These are phyloP conservation scores for Lotus japonicus DNA, from an alignment of 306 rosid genomes.

Conservation along the genomic window DNA sequence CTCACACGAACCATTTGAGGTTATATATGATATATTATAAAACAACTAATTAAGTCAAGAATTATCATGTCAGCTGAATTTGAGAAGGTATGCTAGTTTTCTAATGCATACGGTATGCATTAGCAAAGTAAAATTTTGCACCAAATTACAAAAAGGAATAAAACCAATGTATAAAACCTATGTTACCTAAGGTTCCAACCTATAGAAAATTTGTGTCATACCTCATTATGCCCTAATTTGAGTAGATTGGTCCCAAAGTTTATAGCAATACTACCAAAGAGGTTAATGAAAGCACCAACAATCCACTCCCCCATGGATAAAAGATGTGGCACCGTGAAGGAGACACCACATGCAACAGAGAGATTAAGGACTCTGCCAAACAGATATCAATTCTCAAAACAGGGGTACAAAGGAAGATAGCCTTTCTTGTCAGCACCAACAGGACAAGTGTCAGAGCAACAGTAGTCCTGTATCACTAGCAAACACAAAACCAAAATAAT, in stretches of 20 bases:
- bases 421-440: neutral
- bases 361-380: conserved; percentile 14
- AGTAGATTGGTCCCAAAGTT: conserved; percentile 97
- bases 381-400: conserved; percentile 14
- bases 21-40: neutral
- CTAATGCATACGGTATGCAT: no score
- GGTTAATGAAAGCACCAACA: conserved; percentile 94
- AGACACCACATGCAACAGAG: conserved; percentile 45
- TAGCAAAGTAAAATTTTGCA: neutral
- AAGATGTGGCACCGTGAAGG: conserved; percentile 28
- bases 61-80: neutral
- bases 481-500: neutral
- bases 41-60: neutral
- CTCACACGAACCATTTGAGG: neutral
- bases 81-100: neutral
- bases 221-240: conserved; percentile 96
- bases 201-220: neutral
- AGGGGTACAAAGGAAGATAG: no score
- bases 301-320: conserved; percentile 96
- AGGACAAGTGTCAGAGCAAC: conserved; percentile 6
- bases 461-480: conserved; percentile 7
- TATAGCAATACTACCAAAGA: conserved; percentile 92
- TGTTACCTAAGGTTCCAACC: neutral
- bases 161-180: neutral
- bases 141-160: neutral